Evolutionary conservation across 768 basidiomycete species (phyloP).

Genomic region (Trametes coccinea): DNA sequence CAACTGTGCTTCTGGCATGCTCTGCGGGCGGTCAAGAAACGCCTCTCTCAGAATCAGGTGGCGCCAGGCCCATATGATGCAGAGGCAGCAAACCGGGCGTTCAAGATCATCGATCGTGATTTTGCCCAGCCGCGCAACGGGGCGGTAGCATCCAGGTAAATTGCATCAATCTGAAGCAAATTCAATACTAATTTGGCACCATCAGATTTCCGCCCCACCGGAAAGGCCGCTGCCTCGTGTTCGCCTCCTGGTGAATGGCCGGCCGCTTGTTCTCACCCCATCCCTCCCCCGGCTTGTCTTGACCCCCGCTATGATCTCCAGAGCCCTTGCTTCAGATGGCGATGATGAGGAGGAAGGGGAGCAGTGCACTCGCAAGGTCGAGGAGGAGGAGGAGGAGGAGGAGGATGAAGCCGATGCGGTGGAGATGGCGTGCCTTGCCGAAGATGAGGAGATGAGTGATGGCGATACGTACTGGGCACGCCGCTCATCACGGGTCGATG

Average conservation of each 20-base stretch:
- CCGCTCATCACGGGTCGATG: too few relatives aligned
- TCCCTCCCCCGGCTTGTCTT: not conserved
- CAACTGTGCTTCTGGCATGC: conserved; percentile 43
- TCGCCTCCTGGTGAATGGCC: not conserved
- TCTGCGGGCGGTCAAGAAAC: conserved; percentile 33
- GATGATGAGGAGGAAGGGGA: not conserved
- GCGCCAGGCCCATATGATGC: not conserved
- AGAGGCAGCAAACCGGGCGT: not conserved
- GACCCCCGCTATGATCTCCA: not conserved
- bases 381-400: not conserved
- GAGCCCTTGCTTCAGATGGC: too few relatives aligned
- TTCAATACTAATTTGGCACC: not conserved
- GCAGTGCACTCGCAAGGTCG: not conserved
- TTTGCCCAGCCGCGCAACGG: not conserved
- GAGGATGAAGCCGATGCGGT: too few relatives aligned
- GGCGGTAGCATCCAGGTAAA: not conserved
- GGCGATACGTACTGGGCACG: too few relatives aligned
- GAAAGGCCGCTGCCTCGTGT: not conserved
- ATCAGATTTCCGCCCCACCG: conserved; percentile 1
- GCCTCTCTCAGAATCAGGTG: not conserved
- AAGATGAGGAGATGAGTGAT: too few relatives aligned
- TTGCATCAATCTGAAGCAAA: not conserved
- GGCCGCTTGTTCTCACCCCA: conserved; percentile 9
- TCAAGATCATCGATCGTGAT: not conserved
- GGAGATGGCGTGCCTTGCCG: too few relatives aligned